phyloP scores from a whole-genome alignment of 2,329 filamentous ascomycete species.

The Phoma sp. region DNA sequence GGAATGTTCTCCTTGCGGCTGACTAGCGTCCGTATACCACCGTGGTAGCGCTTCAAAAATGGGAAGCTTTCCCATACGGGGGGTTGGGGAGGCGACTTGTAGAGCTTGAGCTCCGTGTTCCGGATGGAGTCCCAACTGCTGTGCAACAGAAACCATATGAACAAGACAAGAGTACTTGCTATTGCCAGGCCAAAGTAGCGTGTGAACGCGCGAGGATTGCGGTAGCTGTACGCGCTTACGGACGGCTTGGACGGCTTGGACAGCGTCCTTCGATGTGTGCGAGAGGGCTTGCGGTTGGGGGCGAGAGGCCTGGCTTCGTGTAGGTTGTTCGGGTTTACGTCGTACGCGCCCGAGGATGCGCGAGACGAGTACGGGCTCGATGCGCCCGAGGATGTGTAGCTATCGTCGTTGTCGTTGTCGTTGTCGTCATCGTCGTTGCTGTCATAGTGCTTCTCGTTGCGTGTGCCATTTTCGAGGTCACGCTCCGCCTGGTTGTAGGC shows the following conservation, averaged over 20 bases:
- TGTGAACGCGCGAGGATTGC: constrained; percentile 74
- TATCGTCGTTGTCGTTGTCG: constrained; percentile 11
- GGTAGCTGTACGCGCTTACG: constrained; percentile 58
- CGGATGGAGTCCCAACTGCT: constrained; percentile 75
- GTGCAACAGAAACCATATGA: constrained; percentile 77
- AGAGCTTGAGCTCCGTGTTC: constrained; percentile 63
- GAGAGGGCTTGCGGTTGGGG: constrained; percentile 20
- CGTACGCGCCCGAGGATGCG: constrained; percentile 44
- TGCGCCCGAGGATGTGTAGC: constrained; percentile 48
- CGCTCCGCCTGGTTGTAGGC: constrained; percentile 42
- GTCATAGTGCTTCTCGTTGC: constrained; percentile 50
- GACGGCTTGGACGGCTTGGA: constrained; percentile 40
- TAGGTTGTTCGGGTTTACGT: constrained; percentile 38
- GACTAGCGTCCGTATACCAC: constrained; percentile 78
- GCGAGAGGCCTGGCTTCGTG: constrained; percentile 26
- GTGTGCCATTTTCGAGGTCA: constrained; percentile 42
- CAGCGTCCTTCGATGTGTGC: constrained; percentile 22
- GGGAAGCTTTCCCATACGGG: constrained; percentile 85
- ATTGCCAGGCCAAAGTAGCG: constrained; percentile 79
- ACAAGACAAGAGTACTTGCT: constrained; percentile 72
- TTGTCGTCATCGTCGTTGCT: constrained; percentile 43
- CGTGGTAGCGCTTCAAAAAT: constrained; percentile 88
- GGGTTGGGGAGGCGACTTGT: constrained; percentile 67
- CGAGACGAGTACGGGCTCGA: constrained; percentile 62
- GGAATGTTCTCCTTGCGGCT: constrained; percentile 70